A percentile compares a stretch with the other conserved stretches of the same genome.
Conservation (phyloP, 805 yeast species). For the Suhomyces sp. region DNA sequence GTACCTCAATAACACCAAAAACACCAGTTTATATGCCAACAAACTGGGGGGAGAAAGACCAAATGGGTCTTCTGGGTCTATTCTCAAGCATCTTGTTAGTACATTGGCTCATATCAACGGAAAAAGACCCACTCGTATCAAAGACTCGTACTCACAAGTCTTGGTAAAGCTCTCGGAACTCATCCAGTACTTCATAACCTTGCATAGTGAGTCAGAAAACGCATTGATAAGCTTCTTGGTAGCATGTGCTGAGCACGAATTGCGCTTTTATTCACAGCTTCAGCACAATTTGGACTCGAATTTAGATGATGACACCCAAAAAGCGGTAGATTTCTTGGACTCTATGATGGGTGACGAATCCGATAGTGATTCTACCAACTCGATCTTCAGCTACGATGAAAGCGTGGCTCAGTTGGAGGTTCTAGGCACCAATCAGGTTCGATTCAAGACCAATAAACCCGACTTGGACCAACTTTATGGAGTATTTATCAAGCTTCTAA, state of each 20-base stretch:
- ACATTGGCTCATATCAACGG: constrained; percentile 6
- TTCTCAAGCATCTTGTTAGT: constrained; percentile 4
- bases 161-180: constrained; percentile 14
- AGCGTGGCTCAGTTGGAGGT: not conserved
- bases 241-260: constrained; percentile 20
- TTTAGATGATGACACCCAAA: constrained; percentile 19
- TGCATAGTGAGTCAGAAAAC: constrained; percentile 17
- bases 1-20: not conserved
- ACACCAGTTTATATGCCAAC: not conserved
- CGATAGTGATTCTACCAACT: constrained; percentile 8
- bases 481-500: constrained; percentile 21
- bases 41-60: not conserved
- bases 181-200: constrained; percentile 14
- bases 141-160: constrained; percentile 16
- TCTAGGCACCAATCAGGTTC: not conserved
- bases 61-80: not conserved
- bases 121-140: constrained; percentile 14
- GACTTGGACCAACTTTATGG: constrained; percentile 20
- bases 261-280: constrained; percentile 13
- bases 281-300: constrained; percentile 14
- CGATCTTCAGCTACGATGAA: constrained; percentile 20
- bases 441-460: constrained; percentile 11
- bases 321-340: constrained; percentile 20
- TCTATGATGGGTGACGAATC: constrained; percentile 12
- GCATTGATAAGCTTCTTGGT: constrained; percentile 15